A percentile compares a stretch with the other conserved stretches of the same genome.
Evolutionary conservation across 2,329 filamentous ascomycete species (phyloP).

Genomic region (Parastagonospora avenae): DNA sequence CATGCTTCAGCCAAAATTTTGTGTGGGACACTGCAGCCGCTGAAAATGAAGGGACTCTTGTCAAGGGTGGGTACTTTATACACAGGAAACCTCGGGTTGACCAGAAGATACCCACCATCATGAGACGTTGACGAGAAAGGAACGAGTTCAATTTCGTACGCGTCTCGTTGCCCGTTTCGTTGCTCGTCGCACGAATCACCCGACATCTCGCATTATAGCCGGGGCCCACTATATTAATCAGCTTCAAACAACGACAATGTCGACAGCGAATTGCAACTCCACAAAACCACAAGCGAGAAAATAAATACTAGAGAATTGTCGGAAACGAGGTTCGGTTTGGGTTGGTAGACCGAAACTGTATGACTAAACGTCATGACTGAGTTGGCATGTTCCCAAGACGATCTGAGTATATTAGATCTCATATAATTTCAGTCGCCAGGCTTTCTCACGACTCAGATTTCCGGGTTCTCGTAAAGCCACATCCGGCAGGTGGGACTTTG

Average conservation of each 20-base stretch:
- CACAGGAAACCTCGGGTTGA: too few relatives aligned
- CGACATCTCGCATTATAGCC: constrained; percentile 13
- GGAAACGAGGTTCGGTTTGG: background rate
- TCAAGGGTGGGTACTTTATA: too few relatives aligned
- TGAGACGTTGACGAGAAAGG: background rate
- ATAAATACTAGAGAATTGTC: background rate
- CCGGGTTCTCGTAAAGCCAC: constrained; percentile 10
- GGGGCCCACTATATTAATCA: background rate
- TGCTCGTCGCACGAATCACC: constrained; percentile 6
- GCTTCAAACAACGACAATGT: constrained; percentile 13
- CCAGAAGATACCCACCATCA: background rate
- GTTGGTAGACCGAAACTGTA: constrained; percentile 2
- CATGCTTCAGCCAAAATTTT: background rate
- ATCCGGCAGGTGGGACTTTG: constrained; percentile 2
- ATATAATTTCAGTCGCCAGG: background rate
- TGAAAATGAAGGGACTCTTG: background rate
- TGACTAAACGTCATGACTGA: constrained; percentile 10
- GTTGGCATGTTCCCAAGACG: background rate
- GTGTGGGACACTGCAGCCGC: background rate
- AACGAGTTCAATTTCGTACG: background rate
- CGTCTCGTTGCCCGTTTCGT: background rate
- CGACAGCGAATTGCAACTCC: background rate
- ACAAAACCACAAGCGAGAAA: background rate
- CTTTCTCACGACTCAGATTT: background rate
- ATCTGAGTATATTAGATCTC: constrained; percentile 9